Conservation (phyloP, 2,329 filamentous ascomycete species). For the Pyricularia sp. region DNA sequence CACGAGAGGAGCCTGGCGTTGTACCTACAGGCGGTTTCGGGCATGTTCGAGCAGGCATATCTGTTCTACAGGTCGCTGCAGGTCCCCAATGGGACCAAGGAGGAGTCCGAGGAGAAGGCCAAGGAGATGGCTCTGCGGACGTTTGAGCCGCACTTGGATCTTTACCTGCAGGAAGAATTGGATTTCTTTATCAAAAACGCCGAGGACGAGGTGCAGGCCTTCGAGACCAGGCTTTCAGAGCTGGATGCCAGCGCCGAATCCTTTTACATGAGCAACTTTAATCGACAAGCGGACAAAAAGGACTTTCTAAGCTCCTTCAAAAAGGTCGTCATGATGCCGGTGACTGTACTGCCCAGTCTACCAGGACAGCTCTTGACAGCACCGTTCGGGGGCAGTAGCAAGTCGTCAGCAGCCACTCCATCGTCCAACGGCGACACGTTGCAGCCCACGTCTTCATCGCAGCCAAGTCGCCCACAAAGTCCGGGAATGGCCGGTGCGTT, state of each 20-base stretch:
- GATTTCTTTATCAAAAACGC: slow-evolving; percentile 70
- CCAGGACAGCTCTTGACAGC: slow-evolving; percentile 45
- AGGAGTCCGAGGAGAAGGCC: slow-evolving; percentile 36
- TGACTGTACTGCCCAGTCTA: slow-evolving; percentile 70
- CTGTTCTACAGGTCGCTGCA: slow-evolving; percentile 62
- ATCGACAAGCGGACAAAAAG: slow-evolving; percentile 86
- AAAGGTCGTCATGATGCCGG: slow-evolving; percentile 98
- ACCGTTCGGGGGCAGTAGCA: slow-evolving; percentile 32
- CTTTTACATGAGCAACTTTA: slow-evolving; percentile 92
- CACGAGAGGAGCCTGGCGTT: slow-evolving; percentile 61
- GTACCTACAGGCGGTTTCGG: slow-evolving; percentile 77
- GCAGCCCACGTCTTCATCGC: slow-evolving; percentile 20
- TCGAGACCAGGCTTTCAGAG: slow-evolving; percentile 86
- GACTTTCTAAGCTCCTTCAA: slow-evolving; percentile 95
- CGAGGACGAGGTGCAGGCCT: slow-evolving; percentile 63
- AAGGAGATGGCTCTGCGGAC: slow-evolving; percentile 56
- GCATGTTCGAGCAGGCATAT: slow-evolving; percentile 74
- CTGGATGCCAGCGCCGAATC: slow-evolving; percentile 85
- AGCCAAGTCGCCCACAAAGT: slow-evolving; percentile 35
- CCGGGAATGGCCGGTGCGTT: slow-evolving; percentile 22
- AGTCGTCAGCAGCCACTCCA: not conserved
- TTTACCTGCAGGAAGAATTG: slow-evolving; percentile 85
- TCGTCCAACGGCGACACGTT: slow-evolving; percentile 16
- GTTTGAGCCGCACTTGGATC: slow-evolving; percentile 86
- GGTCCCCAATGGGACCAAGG: slow-evolving; percentile 31